phyloP scores from a whole-genome alignment of 345 rosid genomes.

The Hibiscus mutabilis region DNA sequence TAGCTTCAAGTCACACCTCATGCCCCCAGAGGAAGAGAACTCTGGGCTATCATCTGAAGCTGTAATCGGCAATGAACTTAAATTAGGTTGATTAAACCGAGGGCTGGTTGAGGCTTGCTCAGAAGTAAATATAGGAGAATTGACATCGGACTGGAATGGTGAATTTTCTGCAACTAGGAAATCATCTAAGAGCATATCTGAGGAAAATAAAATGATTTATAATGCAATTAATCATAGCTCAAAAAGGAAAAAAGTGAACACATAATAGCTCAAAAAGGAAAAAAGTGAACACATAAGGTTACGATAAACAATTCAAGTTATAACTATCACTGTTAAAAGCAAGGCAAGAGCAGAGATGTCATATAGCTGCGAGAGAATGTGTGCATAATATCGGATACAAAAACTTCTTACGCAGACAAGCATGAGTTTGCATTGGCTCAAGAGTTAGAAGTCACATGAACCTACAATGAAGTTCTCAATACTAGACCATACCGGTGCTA shows the following conservation, averaged over 20 bases:
- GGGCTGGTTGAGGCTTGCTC: conserved; percentile 62
- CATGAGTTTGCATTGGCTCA: neutral
- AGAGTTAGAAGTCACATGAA: neutral
- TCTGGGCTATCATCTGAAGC: conserved; percentile 36
- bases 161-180: conserved; percentile 89
- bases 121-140: conserved; percentile 55
- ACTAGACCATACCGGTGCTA: neutral
- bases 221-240: neutral
- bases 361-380: neutral
- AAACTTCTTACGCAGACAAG: neutral
- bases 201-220: conserved; percentile 15
- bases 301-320: neutral
- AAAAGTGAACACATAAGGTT: neutral
- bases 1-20: conserved; percentile 41
- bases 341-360: neutral
- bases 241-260: neutral
- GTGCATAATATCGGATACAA: neutral
- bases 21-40: conserved; percentile 38
- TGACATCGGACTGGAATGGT: conserved; percentile 59
- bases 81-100: conserved; percentile 27
- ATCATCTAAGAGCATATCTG: conserved; percentile 84
- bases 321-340: neutral
- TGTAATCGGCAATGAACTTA: conserved; percentile 30
- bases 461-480: neutral
- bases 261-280: neutral